A percentile compares a stretch with the other conserved stretches of the same genome.
These are phyloP conservation scores for Thecamonas trahens DNA, from an alignment of 78 protist species.

Conservation along the genomic window DNA sequence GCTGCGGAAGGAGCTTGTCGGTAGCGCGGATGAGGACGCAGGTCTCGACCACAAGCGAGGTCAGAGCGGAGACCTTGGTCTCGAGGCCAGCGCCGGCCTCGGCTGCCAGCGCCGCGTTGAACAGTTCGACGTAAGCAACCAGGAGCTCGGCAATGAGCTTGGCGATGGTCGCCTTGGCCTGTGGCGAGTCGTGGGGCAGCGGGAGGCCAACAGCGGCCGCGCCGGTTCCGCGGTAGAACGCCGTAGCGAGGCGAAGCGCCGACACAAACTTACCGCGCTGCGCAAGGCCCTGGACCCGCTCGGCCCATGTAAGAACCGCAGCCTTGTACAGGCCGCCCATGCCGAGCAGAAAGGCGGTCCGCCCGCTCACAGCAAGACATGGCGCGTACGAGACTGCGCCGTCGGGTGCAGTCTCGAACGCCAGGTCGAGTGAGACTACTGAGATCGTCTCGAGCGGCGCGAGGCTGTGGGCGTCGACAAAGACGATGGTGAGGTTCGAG, in stretches of 20 bases:
- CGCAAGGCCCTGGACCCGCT: constrained; percentile 15
- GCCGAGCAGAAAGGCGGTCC: constrained; percentile 31
- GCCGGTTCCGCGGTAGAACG: constrained; percentile 45
- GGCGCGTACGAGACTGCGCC: no score
- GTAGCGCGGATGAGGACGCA: constrained; percentile 26
- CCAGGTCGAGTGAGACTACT: no score
- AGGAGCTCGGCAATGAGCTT: constrained; percentile 41
- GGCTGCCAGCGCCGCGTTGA: not conserved
- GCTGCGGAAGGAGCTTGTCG: constrained; percentile 33
- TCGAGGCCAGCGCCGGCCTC: constrained; percentile 13
- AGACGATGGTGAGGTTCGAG: no score
- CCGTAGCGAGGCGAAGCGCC: constrained; percentile 41
- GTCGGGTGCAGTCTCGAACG: no score
- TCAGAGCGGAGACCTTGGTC: constrained; percentile 31
- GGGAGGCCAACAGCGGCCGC: constrained; percentile 36
- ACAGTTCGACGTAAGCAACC: not conserved
- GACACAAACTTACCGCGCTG: constrained; percentile 24
- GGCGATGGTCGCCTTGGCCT: constrained; percentile 3
- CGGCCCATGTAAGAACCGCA: constrained; percentile 39
- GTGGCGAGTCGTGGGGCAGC: constrained; percentile 14
- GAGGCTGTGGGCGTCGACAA: no score
- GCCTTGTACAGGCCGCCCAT: constrained; percentile 26
- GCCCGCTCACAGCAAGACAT: no score
- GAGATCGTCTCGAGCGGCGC: no score
- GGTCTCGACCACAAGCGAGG: constrained; percentile 26